Evolutionary conservation across 352 stramenopile species (phyloP).

Genomic region (Pythium utonaiense): DNA sequence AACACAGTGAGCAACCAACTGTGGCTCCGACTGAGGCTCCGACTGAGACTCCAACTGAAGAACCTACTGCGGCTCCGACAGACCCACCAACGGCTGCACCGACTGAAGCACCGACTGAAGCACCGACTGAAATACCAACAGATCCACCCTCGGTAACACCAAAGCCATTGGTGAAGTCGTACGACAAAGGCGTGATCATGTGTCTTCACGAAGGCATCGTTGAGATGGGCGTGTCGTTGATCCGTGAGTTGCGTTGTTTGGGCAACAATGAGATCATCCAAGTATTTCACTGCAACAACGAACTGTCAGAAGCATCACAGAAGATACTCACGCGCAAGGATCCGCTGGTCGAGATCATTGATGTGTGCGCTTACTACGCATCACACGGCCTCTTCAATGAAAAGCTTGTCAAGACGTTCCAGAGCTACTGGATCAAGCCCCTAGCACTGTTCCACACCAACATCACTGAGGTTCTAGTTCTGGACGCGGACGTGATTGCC

Average conservation of each 20-base stretch:
- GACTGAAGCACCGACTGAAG: slow-evolving; percentile 6
- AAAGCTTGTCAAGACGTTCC: slow-evolving; percentile 34
- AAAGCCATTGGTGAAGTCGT: slow-evolving; percentile 16
- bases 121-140: not conserved
- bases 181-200: slow-evolving; percentile 32
- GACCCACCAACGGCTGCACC: slow-evolving; percentile 1
- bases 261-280: slow-evolving; percentile 28
- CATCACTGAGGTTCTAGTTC: slow-evolving; percentile 38
- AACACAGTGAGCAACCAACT: not conserved
- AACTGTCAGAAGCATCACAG: slow-evolving; percentile 12
- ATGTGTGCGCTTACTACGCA: slow-evolving; percentile 42
- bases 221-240: slow-evolving; percentile 30
- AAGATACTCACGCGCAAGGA: slow-evolving; percentile 21
- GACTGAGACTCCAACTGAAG: slow-evolving; percentile 11
- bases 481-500: slow-evolving; percentile 55
- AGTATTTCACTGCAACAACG: slow-evolving; percentile 24
- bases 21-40: slow-evolving; percentile 2
- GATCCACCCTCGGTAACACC: not conserved
- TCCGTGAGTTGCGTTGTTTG: slow-evolving; percentile 27
- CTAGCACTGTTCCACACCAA: slow-evolving; percentile 50
- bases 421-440: slow-evolving; percentile 67
- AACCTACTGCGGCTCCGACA: not conserved
- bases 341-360: slow-evolving; percentile 37
- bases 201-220: slow-evolving; percentile 30
- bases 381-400: slow-evolving; percentile 23